phyloP scores from a whole-genome alignment of 31 red algal species.

The Asparagopsis taxiformis region DNA sequence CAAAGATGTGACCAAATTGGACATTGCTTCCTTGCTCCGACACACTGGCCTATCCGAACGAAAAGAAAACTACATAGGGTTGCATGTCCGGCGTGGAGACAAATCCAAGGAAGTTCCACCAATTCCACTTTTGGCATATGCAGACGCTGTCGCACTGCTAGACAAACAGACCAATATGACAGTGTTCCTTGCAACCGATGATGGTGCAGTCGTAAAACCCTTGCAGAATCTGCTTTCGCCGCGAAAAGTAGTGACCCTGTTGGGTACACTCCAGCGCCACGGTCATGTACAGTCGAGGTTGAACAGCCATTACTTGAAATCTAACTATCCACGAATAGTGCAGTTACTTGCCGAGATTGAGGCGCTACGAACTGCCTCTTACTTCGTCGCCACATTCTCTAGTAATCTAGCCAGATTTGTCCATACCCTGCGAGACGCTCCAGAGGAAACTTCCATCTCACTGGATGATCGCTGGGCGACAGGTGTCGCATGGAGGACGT shows the following conservation, averaged over 20 bases:
- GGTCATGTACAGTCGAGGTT: constrained; percentile 29
- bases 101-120: constrained; percentile 48
- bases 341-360: constrained; percentile 54
- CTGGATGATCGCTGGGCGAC: constrained; percentile 61
- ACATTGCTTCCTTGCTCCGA: not conserved
- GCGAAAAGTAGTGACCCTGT: constrained; percentile 18
- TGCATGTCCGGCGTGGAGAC: constrained; percentile 72
- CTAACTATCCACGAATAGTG: constrained; percentile 20
- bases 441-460: constrained; percentile 14
- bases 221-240: constrained; percentile 23
- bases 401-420: constrained; percentile 71
- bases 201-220: constrained; percentile 8
- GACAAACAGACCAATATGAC: not conserved
- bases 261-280: not conserved
- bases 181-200: constrained; percentile 61
- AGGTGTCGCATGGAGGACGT: constrained; percentile 64
- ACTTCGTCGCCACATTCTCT: constrained; percentile 63
- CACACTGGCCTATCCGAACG: not conserved
- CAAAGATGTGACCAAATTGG: constrained; percentile 8
- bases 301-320: constrained; percentile 20
- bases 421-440: constrained; percentile 27
- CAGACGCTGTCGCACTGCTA: constrained; percentile 12
- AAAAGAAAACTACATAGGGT: constrained; percentile 32
- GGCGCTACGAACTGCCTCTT: constrained; percentile 13
- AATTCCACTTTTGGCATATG: constrained; percentile 39